A percentile compares a stretch with the other conserved stretches of the same genome.
Conservation (phyloP, 2,329 filamentous ascomycete species). For the Diaporthe amygdali region DNA sequence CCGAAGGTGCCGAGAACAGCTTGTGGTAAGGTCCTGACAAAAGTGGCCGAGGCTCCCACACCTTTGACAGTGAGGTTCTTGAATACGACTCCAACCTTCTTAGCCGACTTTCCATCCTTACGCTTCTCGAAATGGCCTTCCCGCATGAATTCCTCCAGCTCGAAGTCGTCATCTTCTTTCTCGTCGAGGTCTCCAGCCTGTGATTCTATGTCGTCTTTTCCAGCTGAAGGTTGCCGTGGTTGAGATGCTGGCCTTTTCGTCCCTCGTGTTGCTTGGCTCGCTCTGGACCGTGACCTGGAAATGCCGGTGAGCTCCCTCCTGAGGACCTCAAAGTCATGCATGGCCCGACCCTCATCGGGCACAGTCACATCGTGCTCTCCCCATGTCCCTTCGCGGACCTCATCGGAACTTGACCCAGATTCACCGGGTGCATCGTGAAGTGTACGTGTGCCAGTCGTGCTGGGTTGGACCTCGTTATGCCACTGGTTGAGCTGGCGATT, state of each 20-base stretch:
- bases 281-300: constrained; percentile 3
- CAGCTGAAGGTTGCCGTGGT: neutral
- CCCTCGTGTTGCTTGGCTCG: constrained; percentile 12
- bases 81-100: constrained; percentile 80
- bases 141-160: constrained; percentile 72
- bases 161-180: constrained; percentile 65
- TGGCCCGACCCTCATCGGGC: constrained; percentile 9
- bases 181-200: constrained; percentile 32
- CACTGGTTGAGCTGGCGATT: constrained; percentile 21
- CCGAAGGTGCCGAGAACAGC: constrained; percentile 81
- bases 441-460: neutral
- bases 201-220: constrained; percentile 1
- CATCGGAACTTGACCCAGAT: neutral
- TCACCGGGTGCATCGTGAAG: neutral
- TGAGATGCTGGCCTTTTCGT: neutral
- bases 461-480: constrained; percentile 7
- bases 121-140: constrained; percentile 79
- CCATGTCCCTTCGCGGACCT: constrained; percentile 16
- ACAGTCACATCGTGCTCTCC: constrained; percentile 21
- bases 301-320: constrained; percentile 9
- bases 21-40: constrained; percentile 75
- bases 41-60: constrained; percentile 67
- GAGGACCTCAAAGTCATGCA: constrained; percentile 7
- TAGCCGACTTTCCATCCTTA: constrained; percentile 69
- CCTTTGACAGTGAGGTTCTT: constrained; percentile 79